phyloP scores from a whole-genome alignment of 306 rosid species.

The Malus asiatica region DNA sequence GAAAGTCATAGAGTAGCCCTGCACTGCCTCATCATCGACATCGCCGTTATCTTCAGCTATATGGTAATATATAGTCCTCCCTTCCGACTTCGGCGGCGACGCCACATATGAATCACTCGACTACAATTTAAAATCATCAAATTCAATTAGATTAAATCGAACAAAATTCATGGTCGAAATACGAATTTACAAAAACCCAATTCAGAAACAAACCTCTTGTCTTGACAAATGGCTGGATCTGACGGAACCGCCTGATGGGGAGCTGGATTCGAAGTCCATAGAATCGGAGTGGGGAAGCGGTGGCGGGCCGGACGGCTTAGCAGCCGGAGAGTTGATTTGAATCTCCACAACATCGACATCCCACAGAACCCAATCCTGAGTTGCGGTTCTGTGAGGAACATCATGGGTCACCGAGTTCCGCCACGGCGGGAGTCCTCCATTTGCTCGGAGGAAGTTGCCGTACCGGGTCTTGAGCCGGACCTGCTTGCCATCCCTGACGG shows the following conservation, averaged over 20 bases:
- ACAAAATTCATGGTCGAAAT: neutral
- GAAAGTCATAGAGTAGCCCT: constrained; percentile 46
- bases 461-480: constrained; percentile 68
- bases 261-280: constrained; percentile 32
- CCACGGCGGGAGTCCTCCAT: constrained; percentile 91
- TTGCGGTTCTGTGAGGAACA: constrained; percentile 57
- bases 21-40: constrained; percentile 47
- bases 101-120: constrained; percentile 34
- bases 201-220: constrained; percentile 44
- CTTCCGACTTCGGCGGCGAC: constrained; percentile 51
- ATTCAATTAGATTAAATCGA: too few species aligned
- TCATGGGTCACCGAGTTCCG: constrained; percentile 83
- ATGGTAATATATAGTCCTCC: constrained; percentile 72
- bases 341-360: constrained; percentile 67
- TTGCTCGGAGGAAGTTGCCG: constrained; percentile 73
- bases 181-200: neutral
- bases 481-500: constrained; percentile 46
- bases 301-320: constrained; percentile 23
- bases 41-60: constrained; percentile 78
- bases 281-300: constrained; percentile 54
- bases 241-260: constrained; percentile 31
- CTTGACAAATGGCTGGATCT: constrained; percentile 28
- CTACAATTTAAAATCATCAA: constrained; percentile 30
- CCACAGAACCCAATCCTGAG: constrained; percentile 91
- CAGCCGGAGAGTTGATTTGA: constrained; percentile 28